A percentile compares a stretch with the other conserved stretches of the same genome.
Evolutionary conservation across 1,139 yeast species (phyloP).

Genomic region (Diutina sp.): DNA sequence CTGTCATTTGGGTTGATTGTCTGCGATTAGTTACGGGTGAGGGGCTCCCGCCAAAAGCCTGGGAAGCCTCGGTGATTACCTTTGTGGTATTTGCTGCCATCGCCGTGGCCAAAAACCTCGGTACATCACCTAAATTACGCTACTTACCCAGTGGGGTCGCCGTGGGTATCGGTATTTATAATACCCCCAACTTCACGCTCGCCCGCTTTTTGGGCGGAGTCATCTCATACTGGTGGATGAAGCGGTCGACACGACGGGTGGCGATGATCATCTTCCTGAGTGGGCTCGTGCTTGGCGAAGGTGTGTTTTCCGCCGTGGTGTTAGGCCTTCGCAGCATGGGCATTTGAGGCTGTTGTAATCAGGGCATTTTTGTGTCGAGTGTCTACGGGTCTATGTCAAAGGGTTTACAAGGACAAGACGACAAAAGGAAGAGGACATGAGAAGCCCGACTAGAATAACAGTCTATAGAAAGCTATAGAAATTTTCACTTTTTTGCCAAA

Average conservation of each 20-base stretch:
- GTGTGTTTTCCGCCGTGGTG: slow-evolving; percentile 69
- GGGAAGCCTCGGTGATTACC: slow-evolving; percentile 48
- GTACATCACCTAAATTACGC: slow-evolving; percentile 23
- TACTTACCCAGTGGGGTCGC: slow-evolving; percentile 92
- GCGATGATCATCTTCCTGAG: slow-evolving; percentile 77
- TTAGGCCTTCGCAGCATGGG: slow-evolving; percentile 64
- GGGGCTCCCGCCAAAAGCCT: slow-evolving; percentile 75
- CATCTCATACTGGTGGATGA: slow-evolving; percentile 51
- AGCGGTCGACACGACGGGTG: slow-evolving; percentile 32
- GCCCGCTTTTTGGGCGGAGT: slow-evolving; percentile 89
- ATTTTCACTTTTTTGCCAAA: background rate
- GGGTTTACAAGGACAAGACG: background rate
- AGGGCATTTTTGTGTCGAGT: no score
- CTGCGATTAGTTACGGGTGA: slow-evolving; percentile 86
- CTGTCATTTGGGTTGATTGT: slow-evolving; percentile 93
- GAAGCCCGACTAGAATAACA: background rate
- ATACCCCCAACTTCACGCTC: slow-evolving; percentile 83
- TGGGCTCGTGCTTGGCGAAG: slow-evolving; percentile 91
- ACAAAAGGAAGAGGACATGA: background rate
- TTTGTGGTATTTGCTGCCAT: slow-evolving; percentile 60
- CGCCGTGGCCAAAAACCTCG: slow-evolving; percentile 49
- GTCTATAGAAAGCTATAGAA: background rate
- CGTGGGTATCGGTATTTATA: slow-evolving; percentile 92
- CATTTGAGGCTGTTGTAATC: slow-evolving; percentile 12
- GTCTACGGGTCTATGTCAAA: background rate